Base-by-base conservation (phyloP, 169 alveolate species). In the Cryptosporidium viatorum region DNA sequence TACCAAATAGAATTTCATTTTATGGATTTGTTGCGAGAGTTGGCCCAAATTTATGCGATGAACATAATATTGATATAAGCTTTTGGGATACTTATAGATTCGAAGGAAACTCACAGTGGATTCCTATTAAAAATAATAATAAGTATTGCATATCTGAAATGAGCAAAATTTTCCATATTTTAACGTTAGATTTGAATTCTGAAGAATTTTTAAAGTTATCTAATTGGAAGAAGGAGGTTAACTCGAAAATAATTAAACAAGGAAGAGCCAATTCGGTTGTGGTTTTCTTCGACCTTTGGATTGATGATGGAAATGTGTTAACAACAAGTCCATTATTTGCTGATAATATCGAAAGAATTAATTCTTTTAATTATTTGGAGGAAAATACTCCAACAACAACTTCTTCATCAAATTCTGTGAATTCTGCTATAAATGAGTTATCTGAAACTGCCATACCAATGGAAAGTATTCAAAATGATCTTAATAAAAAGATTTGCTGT, bases 61-160 rank as follows among this genome's bases (percentile, higher is more conserved):
- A 59, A 10, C 21, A 33, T 43, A 60, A 70, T 16, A 37, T 80
- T 59, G 55, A 80, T 41, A 62, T 48, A 18, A 31, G 62, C 8
- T 59, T 62, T 41, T 80, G 89, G 89, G 89, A 80, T 80, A 80
- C 89, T 18, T 80, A 80, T 37, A 33, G 89, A n/a, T 80, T 80
- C 62, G 89, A 80, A 41, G 89, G 89, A 9, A 59, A 39, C 35
- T 37, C 70, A 51, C 89, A 80, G 33, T 80, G 89, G 89, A 39
- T 48, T 9, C 80, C 89, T 43, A 43, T 80, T 58, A 80, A 58
- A 1, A 45, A 80, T 65, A 18, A 14, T 16, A 65, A 80, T 37
- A 60, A 43, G 37, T 59, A 23, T n/a, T 29, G 12, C 3, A 80
- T 80, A 29, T 29, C 23, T 39, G 70, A 80, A 41, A 80, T 69